Conservation (phyloP, 2,329 filamentous ascomycete genomes). For the Stagonosporopsis vannaccii region DNA sequence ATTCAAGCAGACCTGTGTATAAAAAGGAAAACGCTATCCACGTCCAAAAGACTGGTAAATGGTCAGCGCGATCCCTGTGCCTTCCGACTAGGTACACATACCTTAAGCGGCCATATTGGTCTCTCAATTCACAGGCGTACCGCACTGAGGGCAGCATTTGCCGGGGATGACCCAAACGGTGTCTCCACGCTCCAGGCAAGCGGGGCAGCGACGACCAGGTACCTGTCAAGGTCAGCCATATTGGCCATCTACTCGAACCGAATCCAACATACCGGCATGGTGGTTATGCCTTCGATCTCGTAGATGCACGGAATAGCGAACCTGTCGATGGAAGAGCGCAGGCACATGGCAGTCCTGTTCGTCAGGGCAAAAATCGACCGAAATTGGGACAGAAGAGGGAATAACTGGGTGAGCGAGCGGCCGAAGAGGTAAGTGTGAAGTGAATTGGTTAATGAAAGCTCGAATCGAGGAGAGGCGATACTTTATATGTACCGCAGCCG, state of each 20-base stretch:
- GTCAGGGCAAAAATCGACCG: background rate
- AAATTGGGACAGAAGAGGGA: background rate
- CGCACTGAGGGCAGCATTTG: conserved; percentile 50
- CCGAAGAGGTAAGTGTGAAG: conserved; percentile 1
- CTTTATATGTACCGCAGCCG: conserved; percentile 14
- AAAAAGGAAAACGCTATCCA: background rate
- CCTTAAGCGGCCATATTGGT: background rate
- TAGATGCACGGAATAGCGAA: conserved; percentile 38
- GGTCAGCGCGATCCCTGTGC: conserved; percentile 7
- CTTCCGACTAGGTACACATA: background rate
- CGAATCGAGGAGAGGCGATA: background rate
- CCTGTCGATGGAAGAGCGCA: conserved; percentile 34
- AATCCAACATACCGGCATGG: conserved; percentile 44
- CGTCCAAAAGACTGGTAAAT: background rate
- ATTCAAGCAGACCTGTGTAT: background rate
- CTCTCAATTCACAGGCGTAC: conserved; percentile 49
- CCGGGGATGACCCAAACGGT: conserved; percentile 52
- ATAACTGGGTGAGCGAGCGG: background rate
- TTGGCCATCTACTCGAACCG: background rate
- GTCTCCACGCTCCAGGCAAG: conserved; percentile 50
- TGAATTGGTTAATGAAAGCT: conserved; percentile 2
- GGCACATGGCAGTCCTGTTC: conserved; percentile 33
- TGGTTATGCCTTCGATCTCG: conserved; percentile 40
- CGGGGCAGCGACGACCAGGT: conserved; percentile 50
- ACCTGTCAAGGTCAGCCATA: conserved; percentile 36